Percentiles rank a stretch among this genome's conserved stretches.
Evolutionary conservation across 768 basidiomycete genomes (phyloP).

Genomic region (Trametes punicea): DNA sequence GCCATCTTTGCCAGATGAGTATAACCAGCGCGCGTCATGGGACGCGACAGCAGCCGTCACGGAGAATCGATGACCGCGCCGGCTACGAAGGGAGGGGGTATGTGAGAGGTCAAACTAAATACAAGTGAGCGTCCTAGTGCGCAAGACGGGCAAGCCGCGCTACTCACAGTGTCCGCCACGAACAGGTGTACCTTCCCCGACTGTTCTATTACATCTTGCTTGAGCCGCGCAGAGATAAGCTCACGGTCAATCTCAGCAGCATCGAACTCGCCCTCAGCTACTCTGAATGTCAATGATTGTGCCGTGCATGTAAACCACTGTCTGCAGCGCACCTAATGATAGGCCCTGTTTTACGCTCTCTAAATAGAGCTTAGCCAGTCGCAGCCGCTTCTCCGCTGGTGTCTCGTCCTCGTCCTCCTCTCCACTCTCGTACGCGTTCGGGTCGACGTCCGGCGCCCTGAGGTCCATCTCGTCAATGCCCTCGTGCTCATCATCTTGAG

Average conservation of each 20-base stretch:
- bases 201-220: constrained; percentile 88
- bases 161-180: constrained; percentile 66
- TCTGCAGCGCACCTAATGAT: constrained; percentile 32
- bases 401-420: constrained; percentile 90
- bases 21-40: constrained; percentile 70
- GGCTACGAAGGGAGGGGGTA: constrained; percentile 55
- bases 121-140: background rate
- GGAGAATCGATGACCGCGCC: constrained; percentile 67
- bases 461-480: constrained; percentile 76
- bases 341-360: constrained; percentile 76
- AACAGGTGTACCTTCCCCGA: constrained; percentile 85
- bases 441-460: constrained; percentile 49
- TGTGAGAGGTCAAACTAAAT: constrained; percentile 55
- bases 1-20: constrained; percentile 89
- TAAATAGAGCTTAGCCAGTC: constrained; percentile 88
- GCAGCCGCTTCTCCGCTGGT: constrained; percentile 86
- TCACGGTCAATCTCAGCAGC: constrained; percentile 96
- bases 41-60: constrained; percentile 81
- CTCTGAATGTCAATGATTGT: background rate
- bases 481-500: constrained; percentile 45
- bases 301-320: background rate
- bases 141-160: background rate
- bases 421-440: constrained; percentile 51
- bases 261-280: constrained; percentile 88
- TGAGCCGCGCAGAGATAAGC: constrained; percentile 83